Evolutionary conservation across 495 filamentous ascomycete species (phyloP).

Genomic region (Hyaloscypha hepaticicola): DNA sequence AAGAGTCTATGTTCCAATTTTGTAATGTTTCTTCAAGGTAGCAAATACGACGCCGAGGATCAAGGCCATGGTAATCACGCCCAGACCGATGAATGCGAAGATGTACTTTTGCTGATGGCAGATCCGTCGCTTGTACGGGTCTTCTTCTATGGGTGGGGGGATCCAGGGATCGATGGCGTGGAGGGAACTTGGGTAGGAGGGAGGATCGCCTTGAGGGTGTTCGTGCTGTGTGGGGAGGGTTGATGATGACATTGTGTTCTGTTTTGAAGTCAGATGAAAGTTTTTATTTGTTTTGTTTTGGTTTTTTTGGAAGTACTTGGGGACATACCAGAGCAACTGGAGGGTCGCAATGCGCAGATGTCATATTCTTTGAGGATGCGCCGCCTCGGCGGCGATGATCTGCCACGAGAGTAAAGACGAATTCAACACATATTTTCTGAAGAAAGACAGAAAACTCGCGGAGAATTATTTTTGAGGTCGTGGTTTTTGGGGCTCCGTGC

Average conservation of each 20-base stretch:
- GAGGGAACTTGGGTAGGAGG: neutral
- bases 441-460: neutral
- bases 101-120: neutral
- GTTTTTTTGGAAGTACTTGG: neutral
- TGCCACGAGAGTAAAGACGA: neutral
- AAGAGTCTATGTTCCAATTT: neutral
- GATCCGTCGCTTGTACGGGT: neutral
- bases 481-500: neutral
- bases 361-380: neutral
- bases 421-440: neutral
- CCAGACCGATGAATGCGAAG: neutral
- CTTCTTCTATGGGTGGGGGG: neutral
- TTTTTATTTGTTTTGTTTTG: neutral
- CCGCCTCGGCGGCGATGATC: neutral
- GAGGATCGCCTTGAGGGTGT: neutral
- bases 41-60: neutral
- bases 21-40: neutral
- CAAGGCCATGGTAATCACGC: neutral
- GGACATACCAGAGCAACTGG: neutral
- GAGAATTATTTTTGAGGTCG: neutral
- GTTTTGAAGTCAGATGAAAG: neutral
- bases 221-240: neutral
- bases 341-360: neutral
- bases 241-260: neutral
- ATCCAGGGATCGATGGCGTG: neutral